Evolutionary conservation across 2,329 filamentous ascomycete species (phyloP).

Genomic region (Pseudocercospora fijiensis): DNA sequence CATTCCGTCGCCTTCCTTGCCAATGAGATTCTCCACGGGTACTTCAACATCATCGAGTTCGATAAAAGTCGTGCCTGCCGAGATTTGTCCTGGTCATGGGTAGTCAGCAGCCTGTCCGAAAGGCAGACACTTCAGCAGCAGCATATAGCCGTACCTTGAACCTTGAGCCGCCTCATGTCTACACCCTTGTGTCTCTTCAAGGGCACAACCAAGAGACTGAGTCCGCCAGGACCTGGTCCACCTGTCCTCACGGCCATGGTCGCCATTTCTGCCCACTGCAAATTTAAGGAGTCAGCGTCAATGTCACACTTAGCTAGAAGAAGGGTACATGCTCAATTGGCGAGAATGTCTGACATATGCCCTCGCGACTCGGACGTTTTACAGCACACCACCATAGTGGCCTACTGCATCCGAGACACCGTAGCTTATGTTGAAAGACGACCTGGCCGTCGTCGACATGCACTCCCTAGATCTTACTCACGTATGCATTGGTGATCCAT

Average conservation of each 20-base stretch:
- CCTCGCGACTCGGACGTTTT: no score
- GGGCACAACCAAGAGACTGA: conserved; percentile 68
- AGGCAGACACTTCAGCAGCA: not conserved
- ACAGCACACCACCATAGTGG: no score
- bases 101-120: not conserved
- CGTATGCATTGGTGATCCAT: conserved; percentile 72
- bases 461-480: no score
- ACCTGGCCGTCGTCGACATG: no score
- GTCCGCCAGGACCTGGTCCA: conserved; percentile 60
- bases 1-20: conserved; percentile 69
- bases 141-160: conserved; percentile 41
- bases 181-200: conserved; percentile 67
- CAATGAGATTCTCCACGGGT: conserved; percentile 68
- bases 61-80: conserved; percentile 71
- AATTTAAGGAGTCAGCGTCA: no score
- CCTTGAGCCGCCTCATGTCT: conserved; percentile 65
- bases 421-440: no score
- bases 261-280: conserved; percentile 66
- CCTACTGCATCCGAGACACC: no score
- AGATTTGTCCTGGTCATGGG: conserved; percentile 54
- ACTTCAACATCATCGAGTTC: conserved; percentile 74
- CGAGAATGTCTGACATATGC: no score
- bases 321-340: no score
- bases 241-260: conserved; percentile 74
- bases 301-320: no score